phyloP scores from a whole-genome alignment of 164 flowering plant genomes.

The Piper betle region DNA sequence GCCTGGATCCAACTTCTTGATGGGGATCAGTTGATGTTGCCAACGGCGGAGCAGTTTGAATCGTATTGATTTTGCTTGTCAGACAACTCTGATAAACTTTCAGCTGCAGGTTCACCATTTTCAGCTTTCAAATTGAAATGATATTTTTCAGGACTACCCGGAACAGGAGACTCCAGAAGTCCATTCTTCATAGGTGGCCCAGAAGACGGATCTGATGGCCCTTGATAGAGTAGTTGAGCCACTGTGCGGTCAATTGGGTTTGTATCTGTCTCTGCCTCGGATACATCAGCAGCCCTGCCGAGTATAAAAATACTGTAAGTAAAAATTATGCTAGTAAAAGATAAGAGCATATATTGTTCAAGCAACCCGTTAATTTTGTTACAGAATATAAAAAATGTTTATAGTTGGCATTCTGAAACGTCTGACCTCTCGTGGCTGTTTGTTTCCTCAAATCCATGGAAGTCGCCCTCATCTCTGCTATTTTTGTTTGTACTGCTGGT shows the following conservation, averaged over 20 bases:
- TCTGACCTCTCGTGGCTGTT: constrained; percentile 35
- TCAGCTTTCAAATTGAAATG: constrained; percentile 12
- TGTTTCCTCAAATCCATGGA: constrained; percentile 24
- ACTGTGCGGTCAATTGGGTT: constrained; percentile 76
- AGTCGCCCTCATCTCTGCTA: constrained; percentile 29
- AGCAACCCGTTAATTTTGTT: not conserved
- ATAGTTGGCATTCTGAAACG: not conserved
- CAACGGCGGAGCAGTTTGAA: constrained; percentile 6
- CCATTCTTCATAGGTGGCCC: constrained; percentile 16
- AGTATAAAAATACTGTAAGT: not conserved
- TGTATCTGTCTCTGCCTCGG: constrained; percentile 63
- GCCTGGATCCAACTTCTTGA: constrained; percentile 13
- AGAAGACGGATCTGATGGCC: constrained; percentile 32
- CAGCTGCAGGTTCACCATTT: constrained; percentile 10
- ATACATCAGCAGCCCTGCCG: constrained; percentile 26
- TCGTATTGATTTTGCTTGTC: constrained; percentile 19
- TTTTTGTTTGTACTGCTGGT: constrained; percentile 32
- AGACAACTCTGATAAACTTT: constrained; percentile 13
- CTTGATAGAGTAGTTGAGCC: constrained; percentile 76
- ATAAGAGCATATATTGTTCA: not conserved
- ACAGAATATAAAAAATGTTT: not conserved
- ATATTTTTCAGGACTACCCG: constrained; percentile 15
- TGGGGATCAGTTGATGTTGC: constrained; percentile 9
- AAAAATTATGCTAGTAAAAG: not conserved
- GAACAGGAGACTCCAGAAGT: constrained; percentile 31